Evolutionary conservation across 2,329 filamentous ascomycete genomes (phyloP), one percentile per base, ranked within the genome.

Genomic region (Triangularia verruculosa): DNA sequence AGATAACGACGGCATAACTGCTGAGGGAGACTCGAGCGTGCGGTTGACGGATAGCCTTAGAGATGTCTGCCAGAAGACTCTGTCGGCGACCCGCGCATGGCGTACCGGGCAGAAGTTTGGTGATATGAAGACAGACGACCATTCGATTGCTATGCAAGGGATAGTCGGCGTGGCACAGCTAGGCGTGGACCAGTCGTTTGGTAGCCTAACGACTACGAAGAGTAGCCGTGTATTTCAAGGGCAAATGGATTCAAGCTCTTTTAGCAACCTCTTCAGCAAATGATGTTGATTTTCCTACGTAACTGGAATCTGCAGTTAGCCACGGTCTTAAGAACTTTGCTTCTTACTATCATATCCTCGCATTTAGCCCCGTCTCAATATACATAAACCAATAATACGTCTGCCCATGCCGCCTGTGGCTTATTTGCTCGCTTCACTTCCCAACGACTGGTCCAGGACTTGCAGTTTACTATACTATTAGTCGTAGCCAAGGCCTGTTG

Each of bases 171-270:
- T 56, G 59, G 65, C 65, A 34, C 61, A 67, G 34, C 55, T 51
- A 39, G 59, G 57, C 43, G 64, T 67, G 47, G 61, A 66, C 22
- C 64, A 67, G 51, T 53, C 51, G 25, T 53, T 53, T 27, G 51
- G 51, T 20, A 53, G 51, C 51, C 22, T 53, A 53, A 53, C 51
- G 20, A 27, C 51, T 20, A 53, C 51, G 20, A 53, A 53, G 51
- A 53, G 59, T 64, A 66, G 64, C 57, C 56, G 56, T 53, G 64
- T 53, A 66, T 66, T 67, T 57, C 59, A 66, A 64, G 64, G 64
- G 17, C 61, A 67, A 34, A 67, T 66, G 32, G 60, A 67, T 53
- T 9, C 66, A 59, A 52, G 55, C 55, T 66, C 61, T 61, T 67
- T 64, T 28, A 59, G 47, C 59, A 51, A 30, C 32, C 64, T 66